Evolutionary conservation across 2,329 filamentous ascomycete genomes (phyloP).

Genomic region (Colletotrichum sp.): DNA sequence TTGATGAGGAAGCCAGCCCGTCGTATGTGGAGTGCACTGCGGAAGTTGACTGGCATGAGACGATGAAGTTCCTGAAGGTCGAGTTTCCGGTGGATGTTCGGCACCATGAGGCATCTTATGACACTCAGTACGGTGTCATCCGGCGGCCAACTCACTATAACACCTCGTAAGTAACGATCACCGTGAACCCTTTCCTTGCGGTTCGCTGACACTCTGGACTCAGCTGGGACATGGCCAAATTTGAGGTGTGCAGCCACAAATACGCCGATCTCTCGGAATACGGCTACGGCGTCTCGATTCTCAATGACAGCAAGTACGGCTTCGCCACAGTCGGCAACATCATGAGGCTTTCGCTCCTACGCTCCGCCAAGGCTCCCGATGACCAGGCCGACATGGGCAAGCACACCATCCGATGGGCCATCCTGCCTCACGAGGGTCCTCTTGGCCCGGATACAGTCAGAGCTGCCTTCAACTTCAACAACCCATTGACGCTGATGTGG

Average conservation of each 20-base stretch:
- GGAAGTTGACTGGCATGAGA: slow-evolving; percentile 72
- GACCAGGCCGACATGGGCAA: slow-evolving; percentile 72
- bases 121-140: slow-evolving; percentile 71
- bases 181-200: neutral
- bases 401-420: slow-evolving; percentile 70
- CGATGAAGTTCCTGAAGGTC: slow-evolving; percentile 74
- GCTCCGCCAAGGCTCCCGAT: slow-evolving; percentile 72
- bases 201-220: fast-evolving
- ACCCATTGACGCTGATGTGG: slow-evolving; percentile 49
- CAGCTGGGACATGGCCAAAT: slow-evolving; percentile 76
- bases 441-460: slow-evolving; percentile 63
- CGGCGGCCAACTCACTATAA: slow-evolving; percentile 73
- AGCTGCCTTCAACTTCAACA: slow-evolving; percentile 71
- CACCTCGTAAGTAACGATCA: slow-evolving; percentile 49
- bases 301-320: slow-evolving; percentile 75
- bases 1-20: slow-evolving; percentile 40
- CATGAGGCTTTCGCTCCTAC: slow-evolving; percentile 70
- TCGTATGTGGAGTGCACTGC: slow-evolving; percentile 62
- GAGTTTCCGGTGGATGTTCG: slow-evolving; percentile 71
- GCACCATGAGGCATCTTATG: slow-evolving; percentile 71
- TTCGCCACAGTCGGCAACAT: slow-evolving; percentile 70
- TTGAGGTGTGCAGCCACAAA: slow-evolving; percentile 78
- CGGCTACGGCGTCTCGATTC: slow-evolving; percentile 70
- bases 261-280: slow-evolving; percentile 75
- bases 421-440: slow-evolving; percentile 65